phyloP scores from a whole-genome alignment of 148 eudicot species.

The Linanthus parryae region DNA sequence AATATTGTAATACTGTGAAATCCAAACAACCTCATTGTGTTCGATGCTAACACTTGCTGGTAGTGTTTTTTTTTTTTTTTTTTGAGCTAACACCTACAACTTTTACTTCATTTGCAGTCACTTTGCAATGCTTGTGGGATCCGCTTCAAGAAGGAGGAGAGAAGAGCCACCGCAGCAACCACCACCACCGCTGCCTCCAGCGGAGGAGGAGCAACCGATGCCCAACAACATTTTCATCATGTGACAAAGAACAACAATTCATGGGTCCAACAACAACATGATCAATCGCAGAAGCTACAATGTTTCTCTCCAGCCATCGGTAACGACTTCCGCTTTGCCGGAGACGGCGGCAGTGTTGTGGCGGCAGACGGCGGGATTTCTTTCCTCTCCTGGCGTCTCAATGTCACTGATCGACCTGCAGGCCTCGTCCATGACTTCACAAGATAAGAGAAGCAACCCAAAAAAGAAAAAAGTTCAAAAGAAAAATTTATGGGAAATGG shows the following conservation, averaged over 20 bases:
- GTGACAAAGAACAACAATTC: constrained; percentile 23
- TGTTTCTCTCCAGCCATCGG: constrained; percentile 39
- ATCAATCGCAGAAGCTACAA: constrained; percentile 37
- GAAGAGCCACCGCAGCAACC: constrained; percentile 75
- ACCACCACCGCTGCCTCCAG: constrained; percentile 17
- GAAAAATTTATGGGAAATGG: no score
- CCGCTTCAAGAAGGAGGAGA: constrained; percentile 90
- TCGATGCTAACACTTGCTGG: no score
- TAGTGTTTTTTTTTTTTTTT: no score
- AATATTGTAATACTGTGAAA: no score
- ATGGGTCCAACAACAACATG: constrained; percentile 32
- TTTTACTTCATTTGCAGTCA: constrained; percentile 43
- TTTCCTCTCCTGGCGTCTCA: constrained; percentile 69
- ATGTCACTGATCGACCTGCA: constrained; percentile 52
- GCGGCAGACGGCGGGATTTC: constrained; percentile 25
- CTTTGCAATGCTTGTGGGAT: constrained; percentile 97
- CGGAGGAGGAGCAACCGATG: constrained; percentile 15
- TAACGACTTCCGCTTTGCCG: constrained; percentile 61
- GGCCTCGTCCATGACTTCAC: constrained; percentile 69
- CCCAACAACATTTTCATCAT: constrained; percentile 28
- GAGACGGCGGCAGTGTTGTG: constrained; percentile 29
- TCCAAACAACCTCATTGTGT: no score
- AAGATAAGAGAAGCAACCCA: constrained; percentile 16
- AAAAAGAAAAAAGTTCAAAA: neutral
- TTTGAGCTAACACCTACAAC: no score